A percentile compares a stretch with the other conserved stretches of the same genome.
Conservation (phyloP, 805 yeast species). For the Candida ovalis region DNA sequence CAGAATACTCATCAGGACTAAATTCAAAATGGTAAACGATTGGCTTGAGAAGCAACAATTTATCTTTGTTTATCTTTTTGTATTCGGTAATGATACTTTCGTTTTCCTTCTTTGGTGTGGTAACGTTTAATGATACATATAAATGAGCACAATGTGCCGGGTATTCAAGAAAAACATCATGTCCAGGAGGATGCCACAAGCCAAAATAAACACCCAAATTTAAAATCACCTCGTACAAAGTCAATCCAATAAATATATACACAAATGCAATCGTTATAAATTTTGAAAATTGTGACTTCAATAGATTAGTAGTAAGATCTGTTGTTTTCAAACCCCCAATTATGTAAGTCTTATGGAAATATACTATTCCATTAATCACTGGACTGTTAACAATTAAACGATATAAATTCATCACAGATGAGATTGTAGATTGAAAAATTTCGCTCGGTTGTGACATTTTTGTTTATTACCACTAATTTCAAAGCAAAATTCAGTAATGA, state of each 20-base stretch:
- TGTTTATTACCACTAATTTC: no score
- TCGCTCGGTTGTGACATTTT: not conserved
- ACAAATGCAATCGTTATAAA: constrained; percentile 25
- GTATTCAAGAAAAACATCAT: constrained; percentile 62
- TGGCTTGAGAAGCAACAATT: constrained; percentile 30
- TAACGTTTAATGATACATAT: constrained; percentile 48
- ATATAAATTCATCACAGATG: not conserved
- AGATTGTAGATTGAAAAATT: not conserved
- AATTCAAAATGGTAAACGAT: constrained; percentile 69
- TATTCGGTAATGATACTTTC: constrained; percentile 4
- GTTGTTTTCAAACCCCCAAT: constrained; percentile 9
- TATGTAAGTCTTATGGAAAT: constrained; percentile 12
- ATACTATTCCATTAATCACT: not conserved
- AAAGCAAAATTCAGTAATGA: no score
- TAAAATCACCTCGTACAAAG: constrained; percentile 22
- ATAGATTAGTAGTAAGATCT: constrained; percentile 22
- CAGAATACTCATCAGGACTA: constrained; percentile 75
- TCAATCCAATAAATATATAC: constrained; percentile 19
- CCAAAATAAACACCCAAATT: constrained; percentile 21
- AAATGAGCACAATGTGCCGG: constrained; percentile 81
- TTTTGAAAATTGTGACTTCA: constrained; percentile 19
- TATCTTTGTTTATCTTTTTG: constrained; percentile 3
- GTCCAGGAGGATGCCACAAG: constrained; percentile 30
- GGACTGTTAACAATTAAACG: not conserved
- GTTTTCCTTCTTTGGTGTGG: constrained; percentile 10